Base-by-base conservation (phyloP, 1,284 basidiomycete species). In the Microbotryum silenes-acaulis region DNA sequence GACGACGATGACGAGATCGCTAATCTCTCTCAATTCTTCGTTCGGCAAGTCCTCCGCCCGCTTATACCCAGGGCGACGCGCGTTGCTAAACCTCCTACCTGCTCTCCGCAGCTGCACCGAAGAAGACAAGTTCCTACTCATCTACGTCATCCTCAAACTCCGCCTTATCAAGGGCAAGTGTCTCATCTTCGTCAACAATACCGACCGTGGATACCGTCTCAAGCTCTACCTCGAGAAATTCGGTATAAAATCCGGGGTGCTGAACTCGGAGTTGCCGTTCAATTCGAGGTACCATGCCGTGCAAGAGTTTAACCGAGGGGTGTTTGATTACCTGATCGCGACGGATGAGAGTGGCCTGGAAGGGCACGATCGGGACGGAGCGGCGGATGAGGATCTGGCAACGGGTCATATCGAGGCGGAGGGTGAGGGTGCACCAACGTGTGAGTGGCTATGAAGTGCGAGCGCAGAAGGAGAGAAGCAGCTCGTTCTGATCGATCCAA, bases 141-240 rank as follows among this genome's bases (percentile, higher is more conserved):
- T 86, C 27, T 97, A 94, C 72, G 91, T 97, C 46, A 91, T 97
- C 67, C 83, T 97, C 70, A 96, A 94, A 76, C 84, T 97, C 70
- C 89, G 86, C 74, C 85, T 97, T 62, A 88, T 98, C 77, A 86
- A 89, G 73, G 96, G 96, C 56, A 98, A 98, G 83, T 90, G 87
- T 69, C 88, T 99, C 70, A 78, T 99, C 55, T 99, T 99, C 72
- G 96, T 98, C 60, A 98, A 98, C 78, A 88, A 92, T 72, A 87
- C 97, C 54, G 94, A 97, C 72, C 84, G 96, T 31, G 88, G 88
- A 53, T 97, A 97, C 75, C 87, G 92, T 59, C 79, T 97, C 64
- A 96, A 97, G 76, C 83, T 99, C 31, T 99, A 98, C 78, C 79
- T 99, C 57, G 96, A 98, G 74, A 93, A 97, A 76, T 98, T 97